Conservation (phyloP, 176 grass and related monocot species). For the Cenchrus americanus region DNA sequence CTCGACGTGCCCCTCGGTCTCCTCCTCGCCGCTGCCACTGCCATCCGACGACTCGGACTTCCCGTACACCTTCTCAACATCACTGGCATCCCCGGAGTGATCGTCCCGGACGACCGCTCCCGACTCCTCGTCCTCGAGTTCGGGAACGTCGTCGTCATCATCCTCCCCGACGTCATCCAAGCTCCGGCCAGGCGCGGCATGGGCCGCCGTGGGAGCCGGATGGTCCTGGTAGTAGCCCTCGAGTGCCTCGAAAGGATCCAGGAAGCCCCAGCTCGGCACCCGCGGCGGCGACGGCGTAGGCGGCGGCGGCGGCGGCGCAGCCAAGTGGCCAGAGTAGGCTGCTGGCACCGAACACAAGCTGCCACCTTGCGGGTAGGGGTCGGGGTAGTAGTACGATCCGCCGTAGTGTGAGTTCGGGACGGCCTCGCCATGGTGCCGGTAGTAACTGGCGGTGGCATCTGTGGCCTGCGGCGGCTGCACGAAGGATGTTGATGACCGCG, state of each 20-base stretch:
- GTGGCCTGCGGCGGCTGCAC: constrained; percentile 27
- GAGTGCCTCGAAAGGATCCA: constrained; percentile 68
- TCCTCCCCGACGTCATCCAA: constrained; percentile 42
- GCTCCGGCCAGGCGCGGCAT: constrained; percentile 30
- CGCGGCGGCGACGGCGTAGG: constrained; percentile 58
- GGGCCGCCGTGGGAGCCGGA: neutral
- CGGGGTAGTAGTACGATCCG: constrained; percentile 33
- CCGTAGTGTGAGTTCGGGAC: constrained; percentile 21
- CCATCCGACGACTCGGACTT: constrained; percentile 19
- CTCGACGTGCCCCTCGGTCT: constrained; percentile 9
- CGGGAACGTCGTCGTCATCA: constrained; percentile 52
- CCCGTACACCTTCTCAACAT: constrained; percentile 35
- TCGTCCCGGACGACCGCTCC: constrained; percentile 46
- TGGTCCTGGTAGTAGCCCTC: constrained; percentile 52
- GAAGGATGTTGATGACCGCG: constrained; percentile 33
- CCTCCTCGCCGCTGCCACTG: constrained; percentile 27
- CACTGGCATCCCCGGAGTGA: neutral
- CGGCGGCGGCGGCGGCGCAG: neutral
- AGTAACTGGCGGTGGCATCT: constrained; percentile 38
- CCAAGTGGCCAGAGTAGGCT: constrained; percentile 18
- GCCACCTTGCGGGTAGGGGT: constrained; percentile 7
- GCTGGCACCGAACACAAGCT: constrained; percentile 18
- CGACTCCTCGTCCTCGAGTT: constrained; percentile 56
- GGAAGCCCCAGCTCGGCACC: constrained; percentile 68
- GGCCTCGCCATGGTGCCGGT: constrained; percentile 16